Conservation (phyloP, 2,329 filamentous ascomycete genomes). For the Ophiostoma sp. region DNA sequence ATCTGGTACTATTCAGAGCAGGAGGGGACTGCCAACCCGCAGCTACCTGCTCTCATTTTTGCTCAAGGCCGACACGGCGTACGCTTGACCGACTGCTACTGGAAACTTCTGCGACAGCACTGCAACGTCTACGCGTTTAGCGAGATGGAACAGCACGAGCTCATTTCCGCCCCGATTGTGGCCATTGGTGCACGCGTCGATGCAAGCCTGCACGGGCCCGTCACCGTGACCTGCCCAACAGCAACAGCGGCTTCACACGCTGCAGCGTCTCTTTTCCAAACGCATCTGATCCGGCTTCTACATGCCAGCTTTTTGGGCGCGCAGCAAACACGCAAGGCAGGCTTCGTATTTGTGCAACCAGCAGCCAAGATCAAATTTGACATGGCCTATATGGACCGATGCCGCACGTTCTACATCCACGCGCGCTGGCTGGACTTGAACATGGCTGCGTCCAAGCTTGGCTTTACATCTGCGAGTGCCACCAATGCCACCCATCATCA, state of each 20-base stretch:
- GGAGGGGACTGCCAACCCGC: not conserved
- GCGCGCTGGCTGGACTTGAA: not conserved
- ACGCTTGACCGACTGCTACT: not conserved
- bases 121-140: not conserved
- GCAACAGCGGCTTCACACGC: too few relatives aligned
- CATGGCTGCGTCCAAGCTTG: not conserved
- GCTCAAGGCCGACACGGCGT: not conserved
- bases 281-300: not conserved
- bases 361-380: not conserved
- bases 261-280: not conserved
- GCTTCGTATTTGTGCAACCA: not conserved
- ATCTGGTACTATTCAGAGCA: constrained; percentile 1
- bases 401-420: not conserved
- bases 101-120: not conserved
- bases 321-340: not conserved
- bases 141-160: constrained; percentile 2
- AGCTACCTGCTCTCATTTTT: not conserved
- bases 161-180: not conserved
- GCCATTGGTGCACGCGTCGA: not conserved
- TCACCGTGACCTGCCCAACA: too few relatives aligned
- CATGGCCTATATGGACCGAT: not conserved
- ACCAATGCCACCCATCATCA: too few relatives aligned
- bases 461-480: too few relatives aligned
- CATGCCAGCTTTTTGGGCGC: constrained; percentile 1
- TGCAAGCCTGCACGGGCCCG: too few relatives aligned